Percentiles rank a stretch among this genome's conserved stretches.
Conservation (phyloP, 176 grass and related monocot species). For the Secale cereale region DNA sequence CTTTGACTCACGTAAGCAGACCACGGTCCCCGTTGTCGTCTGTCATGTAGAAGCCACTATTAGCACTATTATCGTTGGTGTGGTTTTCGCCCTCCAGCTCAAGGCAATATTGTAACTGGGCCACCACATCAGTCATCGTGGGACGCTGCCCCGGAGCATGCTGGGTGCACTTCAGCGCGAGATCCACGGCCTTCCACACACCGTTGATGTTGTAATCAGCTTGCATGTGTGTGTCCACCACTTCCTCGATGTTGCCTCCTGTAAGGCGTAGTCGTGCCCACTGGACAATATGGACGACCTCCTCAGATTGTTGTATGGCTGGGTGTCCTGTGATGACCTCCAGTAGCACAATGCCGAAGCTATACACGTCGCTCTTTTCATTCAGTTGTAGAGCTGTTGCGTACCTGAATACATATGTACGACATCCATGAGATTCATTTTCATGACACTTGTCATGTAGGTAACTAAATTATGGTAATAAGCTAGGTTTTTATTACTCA, state of each 20-base stretch:
- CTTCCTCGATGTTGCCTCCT: conserved; percentile 31
- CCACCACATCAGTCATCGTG: conserved; percentile 47
- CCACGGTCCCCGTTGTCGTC: too few relatives aligned
- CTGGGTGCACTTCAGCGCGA: conserved; percentile 47
- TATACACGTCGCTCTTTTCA: conserved; percentile 50
- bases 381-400: neutral
- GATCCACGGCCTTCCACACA: conserved; percentile 45
- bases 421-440: too few relatives aligned
- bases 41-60: too few relatives aligned
- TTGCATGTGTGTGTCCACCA: conserved; percentile 31
- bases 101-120: conserved; percentile 45
- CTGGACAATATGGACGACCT: conserved; percentile 16
- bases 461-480: too few relatives aligned
- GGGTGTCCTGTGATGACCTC: conserved; percentile 38
- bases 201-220: conserved; percentile 39
- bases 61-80: too few relatives aligned
- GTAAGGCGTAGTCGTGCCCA: conserved; percentile 39
- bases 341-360: conserved; percentile 52
- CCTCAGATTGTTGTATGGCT: conserved; percentile 5
- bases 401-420: conserved; percentile 16
- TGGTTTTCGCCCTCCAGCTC: conserved; percentile 17
- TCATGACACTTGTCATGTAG: too few relatives aligned
- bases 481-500: conserved; percentile 1
- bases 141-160: conserved; percentile 20
- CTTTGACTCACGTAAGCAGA: too few relatives aligned